Evolutionary conservation across 208 protist genomes (phyloP), one percentile per base, ranked within the genome.

Genomic region (Crithidia bombi): DNA sequence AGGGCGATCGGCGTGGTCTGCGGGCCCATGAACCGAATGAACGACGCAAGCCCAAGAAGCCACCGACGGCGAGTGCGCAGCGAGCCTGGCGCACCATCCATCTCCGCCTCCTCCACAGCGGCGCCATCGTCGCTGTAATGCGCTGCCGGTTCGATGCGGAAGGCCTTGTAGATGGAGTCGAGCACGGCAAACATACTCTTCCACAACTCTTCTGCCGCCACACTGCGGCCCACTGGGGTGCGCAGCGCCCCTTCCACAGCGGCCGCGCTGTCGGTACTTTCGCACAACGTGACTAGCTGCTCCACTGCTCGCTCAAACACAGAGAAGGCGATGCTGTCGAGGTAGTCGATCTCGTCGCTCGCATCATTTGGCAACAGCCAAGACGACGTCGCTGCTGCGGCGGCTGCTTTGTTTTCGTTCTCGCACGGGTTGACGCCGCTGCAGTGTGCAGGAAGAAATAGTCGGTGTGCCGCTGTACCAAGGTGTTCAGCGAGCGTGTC

Each of bases 1-100:
- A 89, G 75, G n/a, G 86, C 89, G 26, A 95, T 83, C 12, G 90
- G 61, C 3, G 88, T 93, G 3, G 82, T 82, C 44, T 90, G 65
- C n/a, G 47, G 39, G 2, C 87, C 85, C 62, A 96, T 79, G 47
- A 91, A 88, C 5, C 73, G 76, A 28, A 95, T 74, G 25, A 95
- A 79, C 7, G 79, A 83, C 7, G 75, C 74, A 6, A 95, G 58
- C 12, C 83, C 86, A 5, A 81, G 78, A n/a, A 96, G 73, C 86
- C 92, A 94, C 1, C 89, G 81, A 12, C 81, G 81, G 4, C 62
- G 62, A 11, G 78, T 86, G 23, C 67, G 70, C 17, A 64, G 35
- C 35, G 82, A 86, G 5, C 69, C 70, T 28, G 46, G 56, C 11
- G 55, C 65, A 3, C 33, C 36, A 25, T 56, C 64, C 17, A 25